phyloP scores from a whole-genome alignment of 345 rosid genomes.

The Chamaenerion angustifolium region DNA sequence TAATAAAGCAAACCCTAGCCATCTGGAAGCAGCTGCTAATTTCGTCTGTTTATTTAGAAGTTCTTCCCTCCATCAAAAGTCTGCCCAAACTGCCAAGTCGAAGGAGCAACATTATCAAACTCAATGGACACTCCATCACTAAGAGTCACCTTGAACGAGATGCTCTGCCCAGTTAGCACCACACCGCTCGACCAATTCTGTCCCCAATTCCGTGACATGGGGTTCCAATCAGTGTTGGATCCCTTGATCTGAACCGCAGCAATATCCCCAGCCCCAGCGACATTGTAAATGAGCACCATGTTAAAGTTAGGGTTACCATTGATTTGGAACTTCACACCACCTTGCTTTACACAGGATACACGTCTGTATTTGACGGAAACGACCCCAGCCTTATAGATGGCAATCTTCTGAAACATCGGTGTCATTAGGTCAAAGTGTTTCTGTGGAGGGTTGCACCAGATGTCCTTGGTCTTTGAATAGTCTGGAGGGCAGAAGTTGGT shows the following conservation, averaged over 20 bases:
- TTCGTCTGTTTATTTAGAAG: constrained; percentile 3
- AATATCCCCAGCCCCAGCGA: constrained; percentile 6
- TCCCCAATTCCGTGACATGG: constrained; percentile 5
- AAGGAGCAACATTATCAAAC: constrained; percentile 1
- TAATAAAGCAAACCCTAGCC: too few relatives aligned
- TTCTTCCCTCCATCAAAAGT: constrained; percentile 9
- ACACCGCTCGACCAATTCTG: constrained; percentile 5
- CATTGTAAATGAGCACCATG: constrained; percentile 3
- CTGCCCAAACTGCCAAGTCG: constrained; percentile 8
- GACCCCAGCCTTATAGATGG: constrained; percentile 5
- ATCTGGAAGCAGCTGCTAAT: too few relatives aligned
- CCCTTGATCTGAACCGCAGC: constrained; percentile 3
- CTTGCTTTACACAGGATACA: neutral
- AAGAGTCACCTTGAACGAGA: constrained; percentile 6
- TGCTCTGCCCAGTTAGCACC: constrained; percentile 5
- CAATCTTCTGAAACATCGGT: constrained; percentile 9
- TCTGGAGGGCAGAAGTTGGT: constrained; percentile 10
- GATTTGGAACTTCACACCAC: constrained; percentile 11
- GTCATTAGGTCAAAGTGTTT: constrained; percentile 7
- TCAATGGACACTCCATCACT: neutral
- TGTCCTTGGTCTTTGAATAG: neutral
- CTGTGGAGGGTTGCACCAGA: constrained; percentile 10
- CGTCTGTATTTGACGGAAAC: constrained; percentile 5
- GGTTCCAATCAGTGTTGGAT: neutral
- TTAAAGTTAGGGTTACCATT: constrained; percentile 5